Evolutionary conservation across 306 rosid genomes (phyloP).

Genomic region (Trifolium subterraneum): DNA sequence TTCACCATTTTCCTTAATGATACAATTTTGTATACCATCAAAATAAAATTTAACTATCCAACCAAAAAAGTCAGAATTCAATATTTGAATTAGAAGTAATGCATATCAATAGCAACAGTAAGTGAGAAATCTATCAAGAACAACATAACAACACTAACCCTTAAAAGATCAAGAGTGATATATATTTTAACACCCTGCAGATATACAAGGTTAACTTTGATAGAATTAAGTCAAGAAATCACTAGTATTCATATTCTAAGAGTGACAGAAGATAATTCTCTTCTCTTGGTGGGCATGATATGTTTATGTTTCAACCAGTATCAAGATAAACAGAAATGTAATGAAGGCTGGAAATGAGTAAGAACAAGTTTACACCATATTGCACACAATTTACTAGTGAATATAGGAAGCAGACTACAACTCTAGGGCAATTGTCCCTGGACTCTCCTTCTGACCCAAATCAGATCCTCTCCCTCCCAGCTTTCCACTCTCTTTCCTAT

Average conservation of each 20-base stretch:
- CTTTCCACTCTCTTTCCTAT: neutral
- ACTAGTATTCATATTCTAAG: neutral
- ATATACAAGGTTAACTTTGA: no score
- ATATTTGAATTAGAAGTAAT: constrained; percentile 30
- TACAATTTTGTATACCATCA: constrained; percentile 1
- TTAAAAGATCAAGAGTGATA: constrained; percentile 2
- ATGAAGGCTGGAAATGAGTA: neutral
- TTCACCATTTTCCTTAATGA: neutral
- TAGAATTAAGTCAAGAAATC: no score
- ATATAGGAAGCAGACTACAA: neutral
- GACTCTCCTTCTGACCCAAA: constrained; percentile 4
- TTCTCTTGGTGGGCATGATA: neutral
- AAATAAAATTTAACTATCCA: constrained; percentile 10
- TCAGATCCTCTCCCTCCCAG: constrained; percentile 23
- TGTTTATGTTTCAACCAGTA: neutral
- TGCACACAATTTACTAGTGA: constrained; percentile 6
- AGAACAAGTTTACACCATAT: neutral
- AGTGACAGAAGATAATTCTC: constrained; percentile 20
- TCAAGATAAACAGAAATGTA: constrained; percentile 9
- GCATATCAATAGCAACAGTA: constrained; percentile 12
- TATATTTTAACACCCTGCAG: no score
- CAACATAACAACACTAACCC: constrained; percentile 26
- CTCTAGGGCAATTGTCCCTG: constrained; percentile 14
- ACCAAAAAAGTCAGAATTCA: constrained; percentile 22
- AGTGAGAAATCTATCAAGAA: constrained; percentile 32